These are phyloP conservation scores for Melaleuca quinquenervia DNA, from an alignment of 345 rosid species.

Conservation along the genomic window DNA sequence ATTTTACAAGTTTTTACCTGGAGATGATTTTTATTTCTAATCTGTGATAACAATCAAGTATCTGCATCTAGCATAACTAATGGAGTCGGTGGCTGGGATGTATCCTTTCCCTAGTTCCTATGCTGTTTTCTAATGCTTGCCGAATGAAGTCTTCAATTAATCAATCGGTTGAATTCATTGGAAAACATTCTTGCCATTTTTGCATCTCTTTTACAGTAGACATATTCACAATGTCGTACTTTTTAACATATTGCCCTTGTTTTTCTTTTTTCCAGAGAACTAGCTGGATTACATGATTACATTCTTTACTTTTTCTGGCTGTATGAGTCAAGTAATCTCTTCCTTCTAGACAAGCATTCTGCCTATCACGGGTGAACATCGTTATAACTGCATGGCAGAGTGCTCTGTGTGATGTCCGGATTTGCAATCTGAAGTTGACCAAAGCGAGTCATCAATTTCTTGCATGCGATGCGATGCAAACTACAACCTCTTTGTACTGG, in stretches of 20 bases:
- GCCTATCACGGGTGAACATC: neutral
- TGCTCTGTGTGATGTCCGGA: neutral
- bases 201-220: neutral
- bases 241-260: neutral
- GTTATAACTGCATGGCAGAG: neutral
- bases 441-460: neutral
- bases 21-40: neutral
- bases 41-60: neutral
- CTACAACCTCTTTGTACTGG: neutral
- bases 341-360: neutral
- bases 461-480: neutral
- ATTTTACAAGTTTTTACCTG: neutral
- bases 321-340: neutral
- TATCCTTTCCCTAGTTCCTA: neutral
- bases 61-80: neutral
- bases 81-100: neutral
- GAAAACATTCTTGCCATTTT: neutral
- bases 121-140: neutral
- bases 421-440: neutral
- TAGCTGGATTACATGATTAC: neutral
- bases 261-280: neutral
- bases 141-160: neutral
- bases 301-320: neutral
- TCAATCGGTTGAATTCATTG: neutral
- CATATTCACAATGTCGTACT: neutral